A percentile compares a stretch with the other conserved stretches of the same genome.
Evolutionary conservation across 805 yeast species (phyloP).

Genomic region (Candida boleticola): DNA sequence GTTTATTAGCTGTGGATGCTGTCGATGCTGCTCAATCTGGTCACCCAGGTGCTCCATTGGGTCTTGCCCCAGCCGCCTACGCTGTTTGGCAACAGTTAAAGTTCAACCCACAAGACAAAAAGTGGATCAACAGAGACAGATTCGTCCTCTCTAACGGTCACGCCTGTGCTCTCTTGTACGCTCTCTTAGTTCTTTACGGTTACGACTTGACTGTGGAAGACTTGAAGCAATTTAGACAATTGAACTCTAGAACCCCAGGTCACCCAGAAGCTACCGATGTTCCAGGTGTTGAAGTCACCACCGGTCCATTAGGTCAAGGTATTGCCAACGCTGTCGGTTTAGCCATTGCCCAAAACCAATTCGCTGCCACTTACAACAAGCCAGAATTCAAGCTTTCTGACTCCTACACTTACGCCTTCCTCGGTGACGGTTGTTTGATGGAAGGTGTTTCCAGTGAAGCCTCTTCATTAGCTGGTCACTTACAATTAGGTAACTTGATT

Average conservation of each 20-base stretch:
- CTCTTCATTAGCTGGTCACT: conserved; percentile 92
- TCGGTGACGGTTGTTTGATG: conserved; percentile 98
- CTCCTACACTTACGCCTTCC: conserved; percentile 71
- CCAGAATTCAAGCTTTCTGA: conserved; percentile 73
- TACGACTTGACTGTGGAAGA: conserved; percentile 80
- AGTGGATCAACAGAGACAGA: conserved; percentile 93
- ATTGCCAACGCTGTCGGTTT: conserved; percentile 93
- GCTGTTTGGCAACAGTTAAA: conserved; percentile 76
- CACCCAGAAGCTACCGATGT: conserved; percentile 87
- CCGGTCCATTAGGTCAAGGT: conserved; percentile 99
- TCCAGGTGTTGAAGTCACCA: conserved; percentile 94
- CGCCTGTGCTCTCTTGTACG: conserved; percentile 87
- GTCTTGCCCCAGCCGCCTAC: conserved; percentile 95
- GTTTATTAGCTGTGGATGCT: conserved; percentile 84
- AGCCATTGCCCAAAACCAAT: conserved; percentile 90
- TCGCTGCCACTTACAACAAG: conserved; percentile 92
- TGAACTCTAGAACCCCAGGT: conserved; percentile 91
- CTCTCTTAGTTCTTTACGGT: conserved; percentile 82
- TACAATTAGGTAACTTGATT: conserved; percentile 88
- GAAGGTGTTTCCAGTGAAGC: conserved; percentile 98
- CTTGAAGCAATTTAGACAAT: conserved; percentile 85
- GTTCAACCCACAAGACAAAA: conserved; percentile 87
- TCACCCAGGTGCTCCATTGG: conserved; percentile 99
- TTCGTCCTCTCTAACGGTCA: conserved; percentile 96
- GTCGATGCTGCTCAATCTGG: conserved; percentile 91